Evolutionary conservation across 2,329 filamentous ascomycete species (phyloP).

Genomic region (Aspergillus pseudoviridinutans): DNA sequence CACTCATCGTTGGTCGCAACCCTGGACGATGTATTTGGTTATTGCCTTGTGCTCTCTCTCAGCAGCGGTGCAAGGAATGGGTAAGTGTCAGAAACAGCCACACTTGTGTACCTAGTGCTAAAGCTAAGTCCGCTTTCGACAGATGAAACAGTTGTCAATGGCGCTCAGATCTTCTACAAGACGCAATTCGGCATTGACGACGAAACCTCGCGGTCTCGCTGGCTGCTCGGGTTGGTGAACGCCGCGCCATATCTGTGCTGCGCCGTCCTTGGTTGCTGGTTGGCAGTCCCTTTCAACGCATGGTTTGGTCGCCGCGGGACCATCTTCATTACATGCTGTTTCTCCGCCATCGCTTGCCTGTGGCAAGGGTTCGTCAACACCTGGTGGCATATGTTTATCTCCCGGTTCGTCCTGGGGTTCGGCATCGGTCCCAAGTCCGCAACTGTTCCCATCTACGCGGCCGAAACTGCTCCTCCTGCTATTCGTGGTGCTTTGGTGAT

Average conservation of each 20-base stretch:
- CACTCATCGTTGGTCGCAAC: slow-evolving; percentile 66
- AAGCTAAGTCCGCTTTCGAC: background rate
- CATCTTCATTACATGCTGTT: slow-evolving; percentile 71
- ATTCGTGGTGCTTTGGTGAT: slow-evolving; percentile 75
- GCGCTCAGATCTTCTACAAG: slow-evolving; percentile 63
- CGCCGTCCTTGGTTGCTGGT: slow-evolving; percentile 67
- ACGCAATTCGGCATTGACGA: slow-evolving; percentile 57
- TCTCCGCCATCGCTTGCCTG: slow-evolving; percentile 54
- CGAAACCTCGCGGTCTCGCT: slow-evolving; percentile 46
- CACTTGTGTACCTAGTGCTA: background rate
- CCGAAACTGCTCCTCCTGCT: slow-evolving; percentile 65
- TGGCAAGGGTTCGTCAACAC: slow-evolving; percentile 64
- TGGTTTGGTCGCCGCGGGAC: slow-evolving; percentile 67
- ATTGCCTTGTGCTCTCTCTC: slow-evolving; percentile 64
- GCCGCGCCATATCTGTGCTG: slow-evolving; percentile 58
- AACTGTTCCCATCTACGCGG: slow-evolving; percentile 72
- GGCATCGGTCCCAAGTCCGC: slow-evolving; percentile 73
- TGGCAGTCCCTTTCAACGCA: slow-evolving; percentile 68
- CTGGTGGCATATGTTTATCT: slow-evolving; percentile 68
- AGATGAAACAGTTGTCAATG: slow-evolving; percentile 67
- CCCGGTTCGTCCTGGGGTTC: slow-evolving; percentile 69
- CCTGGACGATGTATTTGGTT: slow-evolving; percentile 60
- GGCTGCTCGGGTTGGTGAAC: slow-evolving; percentile 62
- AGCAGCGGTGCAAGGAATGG: slow-evolving; percentile 68
- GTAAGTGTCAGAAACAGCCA: slow-evolving; percentile 22